These are phyloP conservation scores for Xylariomycetidae sp. DNA, from an alignment of 2,329 filamentous ascomycete species.

Conservation along the genomic window DNA sequence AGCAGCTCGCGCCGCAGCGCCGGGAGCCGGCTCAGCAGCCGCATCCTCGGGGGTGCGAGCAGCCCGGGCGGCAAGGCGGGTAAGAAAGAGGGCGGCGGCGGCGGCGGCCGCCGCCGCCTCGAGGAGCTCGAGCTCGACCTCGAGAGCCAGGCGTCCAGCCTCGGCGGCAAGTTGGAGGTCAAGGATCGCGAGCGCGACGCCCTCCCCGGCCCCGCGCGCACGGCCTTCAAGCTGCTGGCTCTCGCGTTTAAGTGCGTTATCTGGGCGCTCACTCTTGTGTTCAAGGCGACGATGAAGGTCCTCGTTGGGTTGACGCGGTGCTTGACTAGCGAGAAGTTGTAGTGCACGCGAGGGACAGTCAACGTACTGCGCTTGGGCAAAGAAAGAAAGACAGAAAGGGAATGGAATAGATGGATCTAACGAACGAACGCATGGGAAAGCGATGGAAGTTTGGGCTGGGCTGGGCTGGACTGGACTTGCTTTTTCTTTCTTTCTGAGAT, in stretches of 20 bases:
- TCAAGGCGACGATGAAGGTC: slow-evolving; percentile 47
- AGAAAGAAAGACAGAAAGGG: too few relatives aligned
- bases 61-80: slow-evolving; percentile 11
- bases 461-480: too few relatives aligned
- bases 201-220: slow-evolving; percentile 43
- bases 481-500: too few relatives aligned
- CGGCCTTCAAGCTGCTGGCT: slow-evolving; percentile 44
- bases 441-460: too few relatives aligned
- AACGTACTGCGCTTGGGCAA: not conserved
- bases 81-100: slow-evolving; percentile 15
- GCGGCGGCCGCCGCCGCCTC: slow-evolving; percentile 31
- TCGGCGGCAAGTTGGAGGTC: slow-evolving; percentile 34
- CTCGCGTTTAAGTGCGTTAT: slow-evolving; percentile 52
- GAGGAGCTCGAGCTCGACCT: slow-evolving; percentile 57
- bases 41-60: slow-evolving; percentile 18
- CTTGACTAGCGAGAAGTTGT: slow-evolving; percentile 37
- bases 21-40: slow-evolving; percentile 25
- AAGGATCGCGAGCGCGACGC: slow-evolving; percentile 38
- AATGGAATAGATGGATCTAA: not conserved
- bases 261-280: slow-evolving; percentile 49
- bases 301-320: slow-evolving; percentile 47
- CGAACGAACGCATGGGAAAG: too few relatives aligned
- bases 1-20: not conserved
- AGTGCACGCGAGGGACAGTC: slow-evolving; percentile 1
- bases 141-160: slow-evolving; percentile 52